These are phyloP conservation scores for Venturia effusa DNA, from an alignment of 2,329 filamentous ascomycete genomes.

Conservation along the genomic window DNA sequence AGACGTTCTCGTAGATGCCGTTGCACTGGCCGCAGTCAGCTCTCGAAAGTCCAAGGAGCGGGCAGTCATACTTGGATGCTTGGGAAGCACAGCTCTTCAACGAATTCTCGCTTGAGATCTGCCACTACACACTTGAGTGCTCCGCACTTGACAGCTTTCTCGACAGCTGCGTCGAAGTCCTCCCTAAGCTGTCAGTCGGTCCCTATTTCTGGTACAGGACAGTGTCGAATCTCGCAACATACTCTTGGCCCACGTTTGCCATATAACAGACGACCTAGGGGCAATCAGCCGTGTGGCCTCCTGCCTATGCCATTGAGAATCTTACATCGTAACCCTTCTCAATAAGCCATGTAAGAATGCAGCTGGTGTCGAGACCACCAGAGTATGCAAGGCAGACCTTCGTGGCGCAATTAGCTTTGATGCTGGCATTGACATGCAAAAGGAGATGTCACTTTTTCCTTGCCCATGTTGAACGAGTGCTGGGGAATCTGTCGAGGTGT, in stretches of 20 bases:
- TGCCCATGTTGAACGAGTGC: not conserved
- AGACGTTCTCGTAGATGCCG: conserved; percentile 2
- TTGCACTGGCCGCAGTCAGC: not conserved
- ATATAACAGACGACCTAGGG: conserved; percentile 48
- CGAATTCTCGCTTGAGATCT: conserved; percentile 63
- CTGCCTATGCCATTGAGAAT: no score
- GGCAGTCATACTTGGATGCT: conserved; percentile 48
- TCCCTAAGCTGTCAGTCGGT: conserved; percentile 29
- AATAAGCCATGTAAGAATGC: conserved; percentile 37
- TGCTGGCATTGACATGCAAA: not conserved
- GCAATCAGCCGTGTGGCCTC: no score
- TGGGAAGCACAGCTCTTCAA: conserved; percentile 70
- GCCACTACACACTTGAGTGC: conserved; percentile 51
- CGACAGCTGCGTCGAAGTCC: conserved; percentile 61
- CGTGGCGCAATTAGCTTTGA: not conserved
- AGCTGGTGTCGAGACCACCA: conserved; percentile 49
- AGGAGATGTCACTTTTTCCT: not conserved
- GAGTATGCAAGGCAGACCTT: conserved; percentile 41
- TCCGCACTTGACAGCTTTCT: conserved; percentile 61
- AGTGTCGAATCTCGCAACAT: not conserved
- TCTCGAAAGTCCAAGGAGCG: not conserved
- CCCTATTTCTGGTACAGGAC: not conserved
- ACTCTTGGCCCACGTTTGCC: conserved; percentile 47
- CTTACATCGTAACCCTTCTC: conserved; percentile 42
- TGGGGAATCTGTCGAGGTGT: no score